Evolutionary conservation across 129 eudicot species (phyloP).

Genomic region (Chrysanthemum seticuspe): DNA sequence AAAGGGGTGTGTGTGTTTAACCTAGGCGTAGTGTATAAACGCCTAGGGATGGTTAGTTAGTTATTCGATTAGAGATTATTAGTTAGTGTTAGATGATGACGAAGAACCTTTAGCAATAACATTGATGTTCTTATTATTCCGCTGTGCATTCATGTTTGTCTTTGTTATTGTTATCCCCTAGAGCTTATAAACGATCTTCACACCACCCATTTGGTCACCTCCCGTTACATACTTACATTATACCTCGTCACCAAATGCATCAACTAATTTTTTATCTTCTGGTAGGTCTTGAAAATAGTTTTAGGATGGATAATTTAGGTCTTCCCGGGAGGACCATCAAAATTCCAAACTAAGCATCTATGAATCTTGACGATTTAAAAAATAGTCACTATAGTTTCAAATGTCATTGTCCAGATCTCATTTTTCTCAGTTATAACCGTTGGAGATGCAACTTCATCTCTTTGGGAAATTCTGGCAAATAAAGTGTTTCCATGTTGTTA

Average conservation of each 20-base stretch:
- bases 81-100: too few species aligned
- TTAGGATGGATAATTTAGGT: conserved; percentile 98
- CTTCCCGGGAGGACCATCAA: conserved; percentile 95
- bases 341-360: conserved; percentile 69
- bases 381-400: conserved; percentile 6
- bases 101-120: too few species aligned
- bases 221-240: not conserved
- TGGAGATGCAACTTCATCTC: conserved; percentile 45
- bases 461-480: conserved; percentile 34
- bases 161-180: too few species aligned
- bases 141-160: too few species aligned
- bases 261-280: not conserved
- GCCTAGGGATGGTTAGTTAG: too few species aligned
- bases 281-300: conserved; percentile 90
- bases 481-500: conserved; percentile 22
- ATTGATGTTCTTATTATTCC: too few species aligned
- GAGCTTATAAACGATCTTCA: too few species aligned
- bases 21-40: too few species aligned
- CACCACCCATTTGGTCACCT: not conserved
- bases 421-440: conserved; percentile 13
- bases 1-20: too few species aligned
- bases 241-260: not conserved
- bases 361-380: conserved; percentile 17
- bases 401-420: conserved; percentile 10
- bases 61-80: too few species aligned